A percentile compares a stretch with the other conserved stretches of the same genome.
Evolutionary conservation across 441 rosid genomes (phyloP).

Genomic region (Erysimum cheiri): DNA sequence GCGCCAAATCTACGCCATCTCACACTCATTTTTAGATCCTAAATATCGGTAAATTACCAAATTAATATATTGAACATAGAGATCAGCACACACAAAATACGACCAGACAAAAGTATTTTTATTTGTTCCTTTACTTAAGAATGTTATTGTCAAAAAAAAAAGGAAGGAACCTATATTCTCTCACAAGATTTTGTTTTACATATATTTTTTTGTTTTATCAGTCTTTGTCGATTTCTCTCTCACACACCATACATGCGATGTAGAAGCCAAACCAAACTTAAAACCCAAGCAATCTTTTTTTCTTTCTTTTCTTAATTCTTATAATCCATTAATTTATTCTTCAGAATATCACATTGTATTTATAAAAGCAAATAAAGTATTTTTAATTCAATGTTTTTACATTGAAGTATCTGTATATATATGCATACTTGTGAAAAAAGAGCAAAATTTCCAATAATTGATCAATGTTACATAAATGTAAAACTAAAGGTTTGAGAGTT

Average conservation of each 20-base stretch:
- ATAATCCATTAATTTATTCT: constrained; percentile 25
- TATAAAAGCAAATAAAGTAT: not conserved
- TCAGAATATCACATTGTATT: not conserved
- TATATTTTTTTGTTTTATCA: constrained; percentile 23
- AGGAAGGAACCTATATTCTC: too few species aligned
- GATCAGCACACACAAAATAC: constrained; percentile 13
- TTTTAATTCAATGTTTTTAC: not conserved
- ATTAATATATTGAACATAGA: not conserved
- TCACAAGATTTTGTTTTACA: constrained; percentile 47
- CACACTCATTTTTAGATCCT: constrained; percentile 26
- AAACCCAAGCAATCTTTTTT: constrained; percentile 61
- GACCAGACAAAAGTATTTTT: constrained; percentile 16
- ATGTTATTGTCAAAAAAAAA: constrained; percentile 22
- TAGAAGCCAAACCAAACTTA: constrained; percentile 54
- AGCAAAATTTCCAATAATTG: not conserved
- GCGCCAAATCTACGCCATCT: constrained; percentile 71
- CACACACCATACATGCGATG: constrained; percentile 39
- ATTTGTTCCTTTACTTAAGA: not conserved
- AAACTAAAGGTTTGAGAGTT: not conserved
- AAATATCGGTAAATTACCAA: not conserved
- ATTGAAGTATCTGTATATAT: not conserved
- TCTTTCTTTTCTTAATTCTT: constrained; percentile 9
- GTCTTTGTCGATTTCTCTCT: constrained; percentile 36
- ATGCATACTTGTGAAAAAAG: constrained; percentile 21
- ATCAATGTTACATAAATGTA: constrained; percentile 13